These are phyloP conservation scores for Lepiota venenata DNA, from an alignment of 768 basidiomycete genomes.

Conservation along the genomic window DNA sequence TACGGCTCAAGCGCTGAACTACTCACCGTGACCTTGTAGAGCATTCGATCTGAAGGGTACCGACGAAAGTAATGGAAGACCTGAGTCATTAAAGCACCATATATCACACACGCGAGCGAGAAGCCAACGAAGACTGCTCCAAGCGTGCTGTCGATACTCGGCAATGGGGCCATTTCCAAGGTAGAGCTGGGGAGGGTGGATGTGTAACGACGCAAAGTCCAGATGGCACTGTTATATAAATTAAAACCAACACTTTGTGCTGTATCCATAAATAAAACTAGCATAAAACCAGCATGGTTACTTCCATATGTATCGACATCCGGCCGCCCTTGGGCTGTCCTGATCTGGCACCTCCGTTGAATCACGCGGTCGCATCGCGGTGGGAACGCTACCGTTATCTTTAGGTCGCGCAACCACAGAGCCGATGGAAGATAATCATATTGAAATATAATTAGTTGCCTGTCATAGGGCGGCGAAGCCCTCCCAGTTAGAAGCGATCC, in stretches of 20 bases:
- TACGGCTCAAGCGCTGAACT: background rate
- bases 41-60: conserved; percentile 48
- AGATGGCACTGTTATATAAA: too few relatives aligned
- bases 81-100: conserved; percentile 54
- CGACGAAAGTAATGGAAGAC: conserved; percentile 50
- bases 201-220: too few relatives aligned
- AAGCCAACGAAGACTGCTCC: conserved; percentile 63
- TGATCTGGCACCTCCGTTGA: background rate
- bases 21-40: conserved; percentile 53
- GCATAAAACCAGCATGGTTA: background rate
- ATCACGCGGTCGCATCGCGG: background rate
- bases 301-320: too few relatives aligned
- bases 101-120: conserved; percentile 46
- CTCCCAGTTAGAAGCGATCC: too few relatives aligned
- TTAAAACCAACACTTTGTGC: too few relatives aligned
- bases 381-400: too few relatives aligned
- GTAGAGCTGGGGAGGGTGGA: background rate
- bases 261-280: background rate
- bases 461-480: too few relatives aligned
- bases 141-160: conserved; percentile 42
- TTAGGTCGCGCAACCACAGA: too few relatives aligned
- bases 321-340: conserved; percentile 1
- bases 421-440: too few relatives aligned
- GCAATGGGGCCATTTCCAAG: background rate
- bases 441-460: too few relatives aligned